Evolutionary conservation across 345 rosid genomes (phyloP).

Genomic region (Citrus unshiu): DNA sequence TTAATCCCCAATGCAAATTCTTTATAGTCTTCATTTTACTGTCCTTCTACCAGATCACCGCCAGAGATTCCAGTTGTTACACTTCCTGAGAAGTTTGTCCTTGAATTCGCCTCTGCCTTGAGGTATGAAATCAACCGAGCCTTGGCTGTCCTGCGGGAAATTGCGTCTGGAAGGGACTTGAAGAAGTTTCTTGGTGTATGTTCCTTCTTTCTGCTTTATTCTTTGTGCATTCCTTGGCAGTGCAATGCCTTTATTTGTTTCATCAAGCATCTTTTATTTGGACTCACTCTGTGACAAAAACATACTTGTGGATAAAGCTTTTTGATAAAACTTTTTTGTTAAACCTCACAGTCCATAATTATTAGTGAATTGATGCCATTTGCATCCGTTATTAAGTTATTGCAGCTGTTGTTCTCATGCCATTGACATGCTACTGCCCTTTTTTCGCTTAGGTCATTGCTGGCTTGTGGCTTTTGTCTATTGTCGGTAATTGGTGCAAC

Average conservation of each 20-base stretch:
- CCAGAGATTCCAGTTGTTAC: constrained; percentile 53
- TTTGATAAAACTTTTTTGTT: background rate
- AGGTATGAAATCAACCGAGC: constrained; percentile 47
- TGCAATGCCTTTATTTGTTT: background rate
- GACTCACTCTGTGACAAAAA: background rate
- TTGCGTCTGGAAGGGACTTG: constrained; percentile 63
- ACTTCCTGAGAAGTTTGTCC: constrained; percentile 45
- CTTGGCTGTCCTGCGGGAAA: constrained; percentile 39
- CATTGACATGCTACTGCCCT: background rate
- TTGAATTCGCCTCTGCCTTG: constrained; percentile 45
- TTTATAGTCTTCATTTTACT: background rate
- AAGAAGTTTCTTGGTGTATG: constrained; percentile 65
- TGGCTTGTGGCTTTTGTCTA: constrained; percentile 75
- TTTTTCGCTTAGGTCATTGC: constrained; percentile 52
- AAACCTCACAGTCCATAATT: background rate
- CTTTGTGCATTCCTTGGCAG: background rate
- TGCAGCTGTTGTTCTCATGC: background rate
- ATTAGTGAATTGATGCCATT: background rate
- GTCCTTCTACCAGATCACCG: constrained; percentile 34
- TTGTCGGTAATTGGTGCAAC: constrained; percentile 69
- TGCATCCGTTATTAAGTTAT: background rate
- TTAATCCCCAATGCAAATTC: background rate
- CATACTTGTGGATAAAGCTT: background rate
- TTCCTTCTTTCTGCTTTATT: constrained; percentile 3
- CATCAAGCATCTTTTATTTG: background rate